Base-by-base conservation (phyloP, 78 protist species). In the Dictyostelium citrinum region DNA sequence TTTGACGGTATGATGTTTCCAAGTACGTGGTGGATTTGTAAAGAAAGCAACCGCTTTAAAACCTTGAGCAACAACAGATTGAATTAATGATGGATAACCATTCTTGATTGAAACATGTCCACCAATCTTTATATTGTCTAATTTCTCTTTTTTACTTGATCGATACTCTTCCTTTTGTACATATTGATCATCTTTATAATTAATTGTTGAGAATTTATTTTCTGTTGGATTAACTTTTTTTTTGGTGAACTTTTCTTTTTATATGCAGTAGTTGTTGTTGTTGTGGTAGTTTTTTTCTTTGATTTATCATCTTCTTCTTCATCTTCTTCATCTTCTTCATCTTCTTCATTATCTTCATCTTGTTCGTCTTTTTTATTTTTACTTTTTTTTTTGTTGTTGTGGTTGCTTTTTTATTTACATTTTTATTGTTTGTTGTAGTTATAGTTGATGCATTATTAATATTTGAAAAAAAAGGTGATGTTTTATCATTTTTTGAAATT, bases 31-130 rank as follows among this genome's bases (percentile, higher is more conserved):
- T 17, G 84, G 35, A 5, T 46, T 24, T 1, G 77, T 46, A 82
- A 84, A 83, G 29, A 91, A 35, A 20, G 95, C 95, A 12, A 91
- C 39, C 3, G 91, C 80, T 5, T 81, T 84, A 20, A 85, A 84
- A 2, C 90, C 91, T 7, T 22, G 4, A 12, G 31, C 31, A 12
- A 31, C 37, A 12, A 90, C 95, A 0, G 27, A 67, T 16, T 29
- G 24, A 68, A 83, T 72, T 12, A 80, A 33, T 22, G 74, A 7
- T 24, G 74, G 43, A 24, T 45, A 24, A 16, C 72, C 72, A 35
- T 10, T 24, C n/a, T 35, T 31, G 0, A 55, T 55, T 39, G 84
- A 55, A 3, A 80, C n/a, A 58, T 80, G 84, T 17, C 72, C 84
- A 80, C 84, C 84, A 58, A 80, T 55, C n/a, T 80, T 80, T 31